These are phyloP conservation scores for Lactarius vividus DNA, from an alignment of 768 basidiomycete genomes.

Conservation along the genomic window DNA sequence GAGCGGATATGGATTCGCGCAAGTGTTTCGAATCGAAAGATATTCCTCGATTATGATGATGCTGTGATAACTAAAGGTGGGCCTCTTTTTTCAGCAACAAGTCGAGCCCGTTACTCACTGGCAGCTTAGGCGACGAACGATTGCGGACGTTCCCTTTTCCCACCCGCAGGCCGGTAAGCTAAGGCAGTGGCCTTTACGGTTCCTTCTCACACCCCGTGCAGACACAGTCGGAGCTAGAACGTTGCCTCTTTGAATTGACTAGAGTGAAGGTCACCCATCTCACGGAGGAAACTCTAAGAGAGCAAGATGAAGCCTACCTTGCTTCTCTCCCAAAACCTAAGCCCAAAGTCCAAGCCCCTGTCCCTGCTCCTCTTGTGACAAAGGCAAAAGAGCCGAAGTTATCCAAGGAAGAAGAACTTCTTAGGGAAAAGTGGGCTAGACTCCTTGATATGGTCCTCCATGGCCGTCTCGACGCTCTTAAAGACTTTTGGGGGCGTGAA, in stretches of 20 bases:
- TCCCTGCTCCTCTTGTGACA: slow-evolving; percentile 41
- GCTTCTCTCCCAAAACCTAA: slow-evolving; percentile 86
- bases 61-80: slow-evolving; percentile 66
- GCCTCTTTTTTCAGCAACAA: background rate
- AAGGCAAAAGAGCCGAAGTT: slow-evolving; percentile 55
- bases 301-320: slow-evolving; percentile 86
- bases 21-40: slow-evolving; percentile 79
- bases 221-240: slow-evolving; percentile 87
- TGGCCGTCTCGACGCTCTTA: slow-evolving; percentile 79
- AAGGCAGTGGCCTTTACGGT: background rate
- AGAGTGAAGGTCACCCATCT: slow-evolving; percentile 82
- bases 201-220: slow-evolving; percentile 33
- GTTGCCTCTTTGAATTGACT: slow-evolving; percentile 84
- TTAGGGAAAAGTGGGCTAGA: slow-evolving; percentile 78
- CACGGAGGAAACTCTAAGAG: slow-evolving; percentile 78
- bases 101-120: background rate
- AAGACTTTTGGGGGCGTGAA: slow-evolving; percentile 80
- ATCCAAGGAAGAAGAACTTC: slow-evolving; percentile 73
- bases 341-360: slow-evolving; percentile 43
- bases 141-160: slow-evolving; percentile 94
- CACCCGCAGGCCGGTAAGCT: slow-evolving; percentile 87
- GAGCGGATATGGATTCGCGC: slow-evolving; percentile 93
- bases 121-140: slow-evolving; percentile 56
- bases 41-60: slow-evolving; percentile 87
- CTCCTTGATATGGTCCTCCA: slow-evolving; percentile 89